These are phyloP conservation scores for Penicillium paradoxum DNA, from an alignment of 495 filamentous ascomycete genomes.

Conservation along the genomic window DNA sequence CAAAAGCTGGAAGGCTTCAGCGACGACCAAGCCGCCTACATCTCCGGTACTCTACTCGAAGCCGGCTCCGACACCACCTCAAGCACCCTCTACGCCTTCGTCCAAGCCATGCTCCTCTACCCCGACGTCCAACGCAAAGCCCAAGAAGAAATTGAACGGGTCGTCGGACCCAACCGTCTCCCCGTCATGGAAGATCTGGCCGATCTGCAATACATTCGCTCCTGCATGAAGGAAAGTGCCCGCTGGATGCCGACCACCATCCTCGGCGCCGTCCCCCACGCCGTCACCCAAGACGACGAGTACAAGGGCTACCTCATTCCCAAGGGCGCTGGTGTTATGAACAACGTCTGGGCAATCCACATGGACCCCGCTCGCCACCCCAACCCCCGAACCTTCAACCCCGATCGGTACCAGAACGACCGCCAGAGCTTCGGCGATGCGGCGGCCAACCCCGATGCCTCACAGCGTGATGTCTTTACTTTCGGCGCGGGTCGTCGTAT, in stretches of 20 bases:
- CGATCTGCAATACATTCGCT: conserved; percentile 35
- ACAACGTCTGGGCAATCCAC: conserved; percentile 46
- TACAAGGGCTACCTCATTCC: conserved; percentile 49
- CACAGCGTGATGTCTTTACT: conserved; percentile 28
- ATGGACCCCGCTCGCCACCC: conserved; percentile 38
- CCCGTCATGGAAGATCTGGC: conserved; percentile 21
- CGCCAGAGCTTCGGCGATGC: conserved; percentile 27
- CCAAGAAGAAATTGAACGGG: conserved; percentile 44
- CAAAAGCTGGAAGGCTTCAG: conserved; percentile 23
- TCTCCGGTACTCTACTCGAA: conserved; percentile 40
- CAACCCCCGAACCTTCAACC: conserved; percentile 51
- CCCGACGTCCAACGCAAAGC: conserved; percentile 45
- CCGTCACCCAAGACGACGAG: conserved; percentile 48
- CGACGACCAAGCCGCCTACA: conserved; percentile 34
- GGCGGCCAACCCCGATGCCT: conserved; percentile 34
- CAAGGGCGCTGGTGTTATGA: conserved; percentile 38
- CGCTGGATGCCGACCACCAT: conserved; percentile 40
- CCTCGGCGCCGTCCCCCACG: conserved; percentile 52
- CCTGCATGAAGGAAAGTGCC: conserved; percentile 35
- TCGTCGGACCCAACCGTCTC: conserved; percentile 19
- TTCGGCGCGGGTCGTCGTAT: conserved; percentile 30
- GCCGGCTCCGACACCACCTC: conserved; percentile 43
- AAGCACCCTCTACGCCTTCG: conserved; percentile 34
- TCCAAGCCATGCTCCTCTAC: conserved; percentile 39
- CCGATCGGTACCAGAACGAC: conserved; percentile 44